phyloP scores from a whole-genome alignment of 1,139 yeast genomes.

The Taphrina deformans region DNA sequence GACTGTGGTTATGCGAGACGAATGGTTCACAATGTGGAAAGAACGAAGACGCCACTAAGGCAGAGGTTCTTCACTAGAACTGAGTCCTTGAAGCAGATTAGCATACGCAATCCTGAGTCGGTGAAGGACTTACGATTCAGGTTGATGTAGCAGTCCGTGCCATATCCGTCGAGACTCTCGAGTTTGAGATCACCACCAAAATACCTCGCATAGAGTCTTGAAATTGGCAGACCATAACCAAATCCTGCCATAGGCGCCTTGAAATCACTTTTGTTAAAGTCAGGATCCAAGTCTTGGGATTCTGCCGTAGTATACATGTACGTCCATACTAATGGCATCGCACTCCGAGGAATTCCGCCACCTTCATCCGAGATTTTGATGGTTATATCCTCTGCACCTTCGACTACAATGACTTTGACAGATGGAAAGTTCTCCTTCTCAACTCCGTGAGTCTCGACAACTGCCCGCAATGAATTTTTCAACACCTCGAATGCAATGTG shows the following conservation, averaged over 20 bases:
- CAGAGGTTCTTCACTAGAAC: constrained; percentile 30
- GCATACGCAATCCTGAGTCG: neutral
- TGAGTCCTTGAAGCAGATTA: neutral
- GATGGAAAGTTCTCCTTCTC: constrained; percentile 67
- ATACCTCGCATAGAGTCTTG: constrained; percentile 81
- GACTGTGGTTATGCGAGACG: no score
- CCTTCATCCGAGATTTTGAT: constrained; percentile 91
- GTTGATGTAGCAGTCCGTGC: constrained; percentile 44
- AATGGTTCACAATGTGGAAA: no score
- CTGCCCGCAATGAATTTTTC: constrained; percentile 80
- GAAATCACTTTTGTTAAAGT: constrained; percentile 55
- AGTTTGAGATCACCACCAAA: constrained; percentile 88
- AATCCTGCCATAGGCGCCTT: constrained; percentile 94
- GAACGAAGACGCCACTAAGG: no score
- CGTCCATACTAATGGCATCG: constrained; percentile 85
- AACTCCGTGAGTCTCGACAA: constrained; percentile 68
- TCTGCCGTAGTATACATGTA: constrained; percentile 81
- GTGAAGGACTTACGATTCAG: constrained; percentile 13
- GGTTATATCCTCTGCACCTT: constrained; percentile 90
- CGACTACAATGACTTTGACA: constrained; percentile 82
- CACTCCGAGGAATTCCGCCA: constrained; percentile 86
- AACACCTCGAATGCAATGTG: constrained; percentile 85
- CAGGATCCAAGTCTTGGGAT: constrained; percentile 59
- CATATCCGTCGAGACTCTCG: constrained; percentile 91
- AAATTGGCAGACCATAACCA: constrained; percentile 87